Percentiles rank a stretch among this genome's conserved stretches.
phyloP scores from a whole-genome alignment of 768 basidiomycete species.

The Hebeloma cylindrosporum region DNA sequence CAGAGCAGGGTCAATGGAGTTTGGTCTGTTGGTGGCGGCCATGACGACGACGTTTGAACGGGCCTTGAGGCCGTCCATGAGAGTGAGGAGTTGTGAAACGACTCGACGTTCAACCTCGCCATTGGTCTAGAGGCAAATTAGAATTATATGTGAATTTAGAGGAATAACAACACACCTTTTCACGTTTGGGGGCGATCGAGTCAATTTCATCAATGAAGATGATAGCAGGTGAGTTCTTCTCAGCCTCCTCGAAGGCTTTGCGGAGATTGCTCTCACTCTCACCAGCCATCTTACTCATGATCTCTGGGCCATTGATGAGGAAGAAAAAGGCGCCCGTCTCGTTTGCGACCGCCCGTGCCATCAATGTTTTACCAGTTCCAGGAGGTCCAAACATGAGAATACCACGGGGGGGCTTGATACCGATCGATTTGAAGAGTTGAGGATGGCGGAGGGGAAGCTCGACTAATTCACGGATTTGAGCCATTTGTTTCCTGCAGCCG shows the following conservation, averaged over 20 bases:
- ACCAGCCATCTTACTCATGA: conserved; percentile 99
- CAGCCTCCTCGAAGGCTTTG: conserved; percentile 99
- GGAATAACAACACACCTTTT: conserved; percentile 71
- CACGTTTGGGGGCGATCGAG: conserved; percentile 99
- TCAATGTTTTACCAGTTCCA: conserved; percentile 98
- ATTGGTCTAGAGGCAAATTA: conserved; percentile 66
- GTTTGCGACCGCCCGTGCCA: conserved; percentile 99
- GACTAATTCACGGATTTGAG: conserved; percentile 98
- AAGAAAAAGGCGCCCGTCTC: conserved; percentile 99
- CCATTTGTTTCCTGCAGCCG: conserved; percentile 99
- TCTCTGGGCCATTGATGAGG: conserved; percentile 99
- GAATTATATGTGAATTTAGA: neutral
- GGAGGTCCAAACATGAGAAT: conserved; percentile 99
- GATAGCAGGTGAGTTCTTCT: conserved; percentile 99
- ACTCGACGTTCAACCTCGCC: conserved; percentile 99
- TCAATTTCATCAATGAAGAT: conserved; percentile 99
- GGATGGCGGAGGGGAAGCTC: conserved; percentile 98
- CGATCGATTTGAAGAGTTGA: conserved; percentile 99
- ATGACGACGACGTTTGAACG: conserved; percentile 99
- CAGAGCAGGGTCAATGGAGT: conserved; percentile 98
- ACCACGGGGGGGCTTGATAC: conserved; percentile 99
- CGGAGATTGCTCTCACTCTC: conserved; percentile 96
- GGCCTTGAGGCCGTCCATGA: conserved; percentile 99
- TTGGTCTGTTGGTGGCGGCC: conserved; percentile 98
- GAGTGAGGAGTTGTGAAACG: conserved; percentile 95